These are phyloP conservation scores for Psilocybe cyanescens DNA, from an alignment of 768 basidiomycete genomes.

Conservation along the genomic window DNA sequence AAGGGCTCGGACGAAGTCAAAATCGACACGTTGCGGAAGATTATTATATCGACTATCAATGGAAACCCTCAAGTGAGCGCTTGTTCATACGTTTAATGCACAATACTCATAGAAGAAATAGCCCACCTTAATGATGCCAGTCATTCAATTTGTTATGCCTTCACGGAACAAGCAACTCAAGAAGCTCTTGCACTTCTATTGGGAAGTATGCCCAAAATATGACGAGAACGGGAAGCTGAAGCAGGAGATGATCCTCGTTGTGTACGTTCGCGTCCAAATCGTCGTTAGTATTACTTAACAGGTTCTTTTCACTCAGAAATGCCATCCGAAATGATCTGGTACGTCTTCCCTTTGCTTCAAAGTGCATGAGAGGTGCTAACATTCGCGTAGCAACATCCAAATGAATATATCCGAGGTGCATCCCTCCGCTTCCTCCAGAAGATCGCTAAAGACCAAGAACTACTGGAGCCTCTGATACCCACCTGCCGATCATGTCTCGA, in stretches of 20 bases:
- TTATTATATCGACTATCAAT: slow-evolving; percentile 93
- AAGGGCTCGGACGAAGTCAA: slow-evolving; percentile 98
- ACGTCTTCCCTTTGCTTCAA: slow-evolving; percentile 31
- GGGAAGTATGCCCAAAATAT: slow-evolving; percentile 98
- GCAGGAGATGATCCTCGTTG: slow-evolving; percentile 99
- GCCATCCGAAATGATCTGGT: slow-evolving; percentile 98
- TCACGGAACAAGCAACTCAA: slow-evolving; percentile 95
- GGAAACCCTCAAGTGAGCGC: slow-evolving; percentile 84
- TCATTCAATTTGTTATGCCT: slow-evolving; percentile 98
- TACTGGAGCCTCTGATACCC: slow-evolving; percentile 94
- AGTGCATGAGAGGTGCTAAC: slow-evolving; percentile 9
- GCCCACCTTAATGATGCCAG: slow-evolving; percentile 95
- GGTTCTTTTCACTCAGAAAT: slow-evolving; percentile 56
- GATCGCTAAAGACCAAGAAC: slow-evolving; percentile 88
- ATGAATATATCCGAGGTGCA: slow-evolving; percentile 99
- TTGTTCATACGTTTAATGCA: not conserved
- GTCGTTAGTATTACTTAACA: not conserved
- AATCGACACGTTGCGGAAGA: slow-evolving; percentile 92
- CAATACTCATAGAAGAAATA: slow-evolving; percentile 31
- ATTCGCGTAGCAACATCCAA: slow-evolving; percentile 87
- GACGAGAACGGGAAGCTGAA: slow-evolving; percentile 97
- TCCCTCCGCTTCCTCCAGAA: slow-evolving; percentile 96
- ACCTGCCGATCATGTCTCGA: slow-evolving; percentile 93
- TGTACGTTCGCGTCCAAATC: slow-evolving; percentile 57
- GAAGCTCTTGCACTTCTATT: slow-evolving; percentile 95